Evolutionary conservation across 2,329 filamentous ascomycete species (phyloP).

Genomic region (Ceratocystis variospora): DNA sequence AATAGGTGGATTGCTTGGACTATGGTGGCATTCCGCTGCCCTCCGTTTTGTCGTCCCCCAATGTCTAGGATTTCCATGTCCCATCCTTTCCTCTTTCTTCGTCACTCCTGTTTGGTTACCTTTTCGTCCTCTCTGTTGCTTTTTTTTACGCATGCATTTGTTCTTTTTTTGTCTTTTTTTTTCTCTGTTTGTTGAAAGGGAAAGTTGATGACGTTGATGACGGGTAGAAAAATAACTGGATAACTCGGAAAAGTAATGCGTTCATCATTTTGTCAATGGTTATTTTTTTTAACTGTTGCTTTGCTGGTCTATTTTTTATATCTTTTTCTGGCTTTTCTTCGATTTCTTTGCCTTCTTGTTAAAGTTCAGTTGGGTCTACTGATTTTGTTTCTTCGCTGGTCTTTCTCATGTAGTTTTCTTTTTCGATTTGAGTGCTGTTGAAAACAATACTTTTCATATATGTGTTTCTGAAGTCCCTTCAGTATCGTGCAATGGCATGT

Average conservation of each 20-base stretch:
- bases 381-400: neutral
- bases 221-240: constrained; percentile 11
- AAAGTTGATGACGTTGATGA: constrained; percentile 11
- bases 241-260: constrained; percentile 16
- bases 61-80: too few species aligned
- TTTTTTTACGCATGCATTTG: neutral
- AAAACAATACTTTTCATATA: neutral
- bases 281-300: neutral
- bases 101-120: neutral
- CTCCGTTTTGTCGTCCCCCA: constrained; percentile 1
- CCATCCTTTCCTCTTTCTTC: neutral
- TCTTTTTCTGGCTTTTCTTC: neutral
- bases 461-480: neutral
- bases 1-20: too few species aligned
- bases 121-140: neutral
- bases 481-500: neutral
- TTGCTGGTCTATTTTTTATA: neutral
- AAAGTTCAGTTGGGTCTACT: neutral
- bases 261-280: constrained; percentile 9
- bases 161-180: neutral
- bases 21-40: constrained; percentile 7
- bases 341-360: neutral
- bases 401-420: neutral
- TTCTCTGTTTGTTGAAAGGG: neutral
- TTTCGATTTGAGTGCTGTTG: neutral